Conservation (phyloP, 2,329 filamentous ascomycete genomes). For the Colletotrichum sp. region DNA sequence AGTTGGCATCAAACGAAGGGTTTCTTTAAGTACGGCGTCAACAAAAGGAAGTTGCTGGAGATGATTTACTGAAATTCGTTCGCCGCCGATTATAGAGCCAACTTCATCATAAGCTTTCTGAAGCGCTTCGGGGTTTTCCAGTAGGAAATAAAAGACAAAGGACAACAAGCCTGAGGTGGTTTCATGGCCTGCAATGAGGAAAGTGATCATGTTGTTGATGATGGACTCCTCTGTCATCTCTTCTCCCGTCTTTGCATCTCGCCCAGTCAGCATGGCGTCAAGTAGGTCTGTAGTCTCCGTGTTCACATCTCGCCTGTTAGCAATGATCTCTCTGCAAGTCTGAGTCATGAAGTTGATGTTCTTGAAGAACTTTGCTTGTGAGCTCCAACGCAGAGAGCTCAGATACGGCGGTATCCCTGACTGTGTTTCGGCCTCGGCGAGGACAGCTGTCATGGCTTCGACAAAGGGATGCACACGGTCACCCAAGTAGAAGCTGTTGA, state of each 20-base stretch:
- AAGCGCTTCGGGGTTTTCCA: fast-evolving
- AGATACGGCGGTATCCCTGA: not conserved
- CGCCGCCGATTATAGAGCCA: fast-evolving
- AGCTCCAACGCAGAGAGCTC: not conserved
- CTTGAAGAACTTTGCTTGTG: not conserved
- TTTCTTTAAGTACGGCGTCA: conserved; percentile 45
- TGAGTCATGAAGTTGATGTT: not conserved
- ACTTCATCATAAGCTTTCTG: not conserved
- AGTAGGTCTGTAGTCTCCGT: not conserved
- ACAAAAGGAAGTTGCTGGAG: not conserved
- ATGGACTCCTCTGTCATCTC: not conserved
- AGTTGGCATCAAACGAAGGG: conserved; percentile 27
- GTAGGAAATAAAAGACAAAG: fast-evolving
- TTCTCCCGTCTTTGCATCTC: not conserved
- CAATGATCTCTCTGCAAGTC: not conserved
- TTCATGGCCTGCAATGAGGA: not conserved
- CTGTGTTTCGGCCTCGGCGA: not conserved
- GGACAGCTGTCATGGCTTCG: not conserved
- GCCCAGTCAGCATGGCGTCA: not conserved
- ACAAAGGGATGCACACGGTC: not conserved
- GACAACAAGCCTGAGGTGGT: fast-evolving
- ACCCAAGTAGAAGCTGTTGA: not conserved
- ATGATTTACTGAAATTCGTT: fast-evolving
- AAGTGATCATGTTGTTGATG: not conserved
- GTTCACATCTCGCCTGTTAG: not conserved